These are phyloP conservation scores for Lichtheimia ornata DNA, from an alignment of 371 early-diverging fungal species.

Conservation along the genomic window DNA sequence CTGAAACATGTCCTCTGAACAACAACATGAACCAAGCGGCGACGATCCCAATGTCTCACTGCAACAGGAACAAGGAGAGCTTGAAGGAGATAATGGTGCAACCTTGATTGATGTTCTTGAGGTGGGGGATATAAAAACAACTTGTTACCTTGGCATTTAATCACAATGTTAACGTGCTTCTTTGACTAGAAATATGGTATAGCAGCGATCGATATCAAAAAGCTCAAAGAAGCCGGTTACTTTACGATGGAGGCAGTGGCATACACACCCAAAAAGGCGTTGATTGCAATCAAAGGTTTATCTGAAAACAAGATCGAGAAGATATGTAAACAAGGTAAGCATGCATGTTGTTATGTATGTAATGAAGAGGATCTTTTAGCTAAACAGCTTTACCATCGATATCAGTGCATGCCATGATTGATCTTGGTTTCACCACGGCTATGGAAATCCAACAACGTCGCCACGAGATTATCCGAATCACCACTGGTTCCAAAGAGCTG, in stretches of 20 bases:
- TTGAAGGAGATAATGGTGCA: slow-evolving; percentile 21
- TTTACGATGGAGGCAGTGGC: slow-evolving; percentile 96
- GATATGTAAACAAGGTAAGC: slow-evolving; percentile 85
- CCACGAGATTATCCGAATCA: slow-evolving; percentile 85
- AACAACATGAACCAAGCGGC: neutral
- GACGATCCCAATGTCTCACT: neutral
- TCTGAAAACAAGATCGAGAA: slow-evolving; percentile 99
- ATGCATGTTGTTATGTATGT: no score
- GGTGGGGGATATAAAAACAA: slow-evolving; percentile 5
- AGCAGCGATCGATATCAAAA: slow-evolving; percentile 80
- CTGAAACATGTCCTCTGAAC: neutral
- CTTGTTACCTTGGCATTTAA: no score
- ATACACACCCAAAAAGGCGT: slow-evolving; percentile 92
- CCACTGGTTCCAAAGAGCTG: slow-evolving; percentile 95
- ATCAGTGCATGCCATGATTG: slow-evolving; percentile 87
- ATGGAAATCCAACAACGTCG: slow-evolving; percentile 92
- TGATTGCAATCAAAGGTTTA: slow-evolving; percentile 96
- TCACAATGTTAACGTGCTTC: no score
- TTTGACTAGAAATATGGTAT: slow-evolving; percentile 78
- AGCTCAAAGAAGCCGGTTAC: slow-evolving; percentile 91
- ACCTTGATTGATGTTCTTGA: slow-evolving; percentile 19
- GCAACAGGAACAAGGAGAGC: slow-evolving; percentile 1
- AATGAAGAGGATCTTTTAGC: no score
- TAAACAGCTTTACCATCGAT: neutral
- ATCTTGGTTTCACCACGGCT: slow-evolving; percentile 98